Conservation (phyloP, 495 filamentous ascomycete species). For the Penicillium argentinense region DNA sequence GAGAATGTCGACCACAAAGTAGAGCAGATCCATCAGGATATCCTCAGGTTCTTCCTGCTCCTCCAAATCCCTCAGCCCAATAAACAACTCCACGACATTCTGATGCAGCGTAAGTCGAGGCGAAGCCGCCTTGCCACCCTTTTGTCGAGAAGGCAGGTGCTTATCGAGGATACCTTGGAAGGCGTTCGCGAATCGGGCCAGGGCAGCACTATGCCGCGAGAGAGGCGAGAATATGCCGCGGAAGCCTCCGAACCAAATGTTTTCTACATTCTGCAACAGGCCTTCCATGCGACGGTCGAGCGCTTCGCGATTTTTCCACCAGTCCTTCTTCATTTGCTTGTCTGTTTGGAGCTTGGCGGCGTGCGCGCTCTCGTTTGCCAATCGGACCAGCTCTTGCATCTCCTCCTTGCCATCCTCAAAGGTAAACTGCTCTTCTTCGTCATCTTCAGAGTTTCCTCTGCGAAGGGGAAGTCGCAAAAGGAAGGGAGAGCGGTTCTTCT, state of each 20-base stretch:
- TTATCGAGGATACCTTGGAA: constrained; percentile 85
- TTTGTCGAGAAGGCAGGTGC: constrained; percentile 84
- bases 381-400: constrained; percentile 74
- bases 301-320: constrained; percentile 84
- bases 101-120: constrained; percentile 64
- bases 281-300: constrained; percentile 76
- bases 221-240: constrained; percentile 83
- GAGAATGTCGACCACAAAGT: constrained; percentile 93
- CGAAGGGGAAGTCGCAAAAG: constrained; percentile 80
- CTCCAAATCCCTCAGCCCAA: constrained; percentile 74
- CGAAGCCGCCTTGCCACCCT: constrained; percentile 49
- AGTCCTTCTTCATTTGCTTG: constrained; percentile 66
- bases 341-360: constrained; percentile 60
- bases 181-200: constrained; percentile 70
- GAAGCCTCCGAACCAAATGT: constrained; percentile 94
- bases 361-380: constrained; percentile 80
- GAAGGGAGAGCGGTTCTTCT: constrained; percentile 72
- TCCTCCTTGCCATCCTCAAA: constrained; percentile 77
- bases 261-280: constrained; percentile 81
- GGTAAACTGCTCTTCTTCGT: constrained; percentile 77
- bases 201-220: constrained; percentile 53
- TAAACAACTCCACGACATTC: constrained; percentile 81
- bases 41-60: constrained; percentile 77
- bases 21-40: constrained; percentile 81
- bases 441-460: constrained; percentile 78